Evolutionary conservation across 768 basidiomycete genomes (phyloP), one percentile per base, ranked within the genome.

Genomic region (Udeniomyces megalosporus): DNA sequence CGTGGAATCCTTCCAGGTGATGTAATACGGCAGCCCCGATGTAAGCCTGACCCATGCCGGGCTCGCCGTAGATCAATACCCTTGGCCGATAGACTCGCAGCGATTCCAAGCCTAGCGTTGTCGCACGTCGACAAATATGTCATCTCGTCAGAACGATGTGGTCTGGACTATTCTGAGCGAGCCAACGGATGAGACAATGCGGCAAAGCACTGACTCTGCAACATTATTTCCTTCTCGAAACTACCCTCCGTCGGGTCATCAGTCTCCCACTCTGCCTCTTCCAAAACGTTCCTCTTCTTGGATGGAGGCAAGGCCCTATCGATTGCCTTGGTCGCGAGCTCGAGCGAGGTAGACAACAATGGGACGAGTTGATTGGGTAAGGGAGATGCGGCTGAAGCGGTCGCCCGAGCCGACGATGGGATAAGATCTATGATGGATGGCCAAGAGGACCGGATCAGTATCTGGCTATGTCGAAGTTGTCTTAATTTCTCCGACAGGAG

Each of bases 261-360:
- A 59, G 91, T 88, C 69, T 96, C 91, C 75, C 78, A 99, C 73
- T 90, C 87, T 0, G 95, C 95, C 71, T 99, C 95, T 71, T 97
- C 93, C 17, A 97, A 75, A 0, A 90, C 87, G 49, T 80, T 86
- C 24, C 84, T 78, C 68, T 82, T 82, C 77, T 91, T 92, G 69
- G 82, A 80, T 24, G 83, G 73, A 1, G 95, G 95, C 42, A 99
- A 74, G 6, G 86, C 83, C 38, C 80, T 80, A 56, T 78, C 76
- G n/a, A 97, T 80, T 0, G 82, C 81, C 0, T 72, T 70, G 71
- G 87, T 92, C 8, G 88, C 83, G 35, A 77, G 78, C 48, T 86
- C 83, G 4, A 97, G 74, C 0, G 83, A 75, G 4, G 80, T 78
- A 0, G 79, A 75, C 2, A 97, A 78, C 17, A 97, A 74, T 0